phyloP scores from a whole-genome alignment of 768 basidiomycete genomes.

The Peribolospora kevripleyi region DNA sequence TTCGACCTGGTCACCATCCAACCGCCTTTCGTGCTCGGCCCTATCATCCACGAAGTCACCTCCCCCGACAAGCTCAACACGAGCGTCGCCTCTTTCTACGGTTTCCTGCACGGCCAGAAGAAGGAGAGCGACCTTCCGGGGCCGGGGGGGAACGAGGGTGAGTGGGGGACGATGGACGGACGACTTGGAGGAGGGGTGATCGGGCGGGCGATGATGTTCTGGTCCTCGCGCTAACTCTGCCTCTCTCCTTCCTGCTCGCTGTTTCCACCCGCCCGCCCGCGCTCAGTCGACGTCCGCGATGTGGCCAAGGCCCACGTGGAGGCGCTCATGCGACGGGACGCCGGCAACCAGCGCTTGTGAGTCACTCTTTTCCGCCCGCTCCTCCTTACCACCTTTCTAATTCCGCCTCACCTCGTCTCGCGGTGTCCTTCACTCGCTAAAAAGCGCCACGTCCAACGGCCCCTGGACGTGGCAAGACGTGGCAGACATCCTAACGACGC shows the following conservation, averaged over 20 bases:
- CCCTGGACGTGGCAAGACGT: too few relatives aligned
- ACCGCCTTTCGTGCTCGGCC: slow-evolving; percentile 17
- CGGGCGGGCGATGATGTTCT: too few relatives aligned
- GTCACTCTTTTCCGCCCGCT: background rate
- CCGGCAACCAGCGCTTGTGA: slow-evolving; percentile 11
- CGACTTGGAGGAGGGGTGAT: background rate
- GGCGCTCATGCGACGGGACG: slow-evolving; percentile 12
- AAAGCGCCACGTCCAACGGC: too few relatives aligned
- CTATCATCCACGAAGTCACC: slow-evolving; percentile 20
- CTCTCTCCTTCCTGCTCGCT: too few relatives aligned
- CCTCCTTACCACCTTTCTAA: background rate
- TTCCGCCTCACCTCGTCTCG: too few relatives aligned
- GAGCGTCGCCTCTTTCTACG: slow-evolving; percentile 7
- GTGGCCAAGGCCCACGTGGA: slow-evolving; percentile 18
- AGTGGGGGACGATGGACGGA: background rate
- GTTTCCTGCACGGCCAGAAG: slow-evolving; percentile 9
- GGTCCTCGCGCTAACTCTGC: too few relatives aligned
- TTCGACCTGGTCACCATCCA: background rate
- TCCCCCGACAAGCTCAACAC: slow-evolving; percentile 22
- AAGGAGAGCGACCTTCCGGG: slow-evolving; percentile 5
- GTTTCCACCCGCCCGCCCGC: too few relatives aligned
- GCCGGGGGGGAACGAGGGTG: background rate
- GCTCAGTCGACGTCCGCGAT: slow-evolving; percentile 22
- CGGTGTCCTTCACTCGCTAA: too few relatives aligned
- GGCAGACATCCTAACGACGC: too few relatives aligned